phyloP scores from a whole-genome alignment of 129 eudicot species.

The Daucus carota region DH1_v3.0 NC_030389.2:31146501-31147000 shows the following conservation, averaged over 20 bases:
- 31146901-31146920: constrained; percentile 30
- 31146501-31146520: constrained; percentile 65
- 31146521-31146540: constrained; percentile 55
- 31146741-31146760: constrained; percentile 84
- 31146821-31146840: constrained; percentile 55
- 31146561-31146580: constrained; percentile 99
- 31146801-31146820: background rate
- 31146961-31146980: background rate
- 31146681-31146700: constrained; percentile 64
- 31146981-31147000: background rate
- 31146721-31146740: constrained; percentile 59
- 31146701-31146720: constrained; percentile 74
- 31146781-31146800: background rate
- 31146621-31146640: constrained; percentile 95
- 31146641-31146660: constrained; percentile 85
- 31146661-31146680: constrained; percentile 76
- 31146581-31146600: constrained; percentile 92
- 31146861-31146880: constrained; percentile 84
- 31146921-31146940: background rate
- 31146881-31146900: constrained; percentile 90
- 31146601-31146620: constrained; percentile 85
- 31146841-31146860: constrained; percentile 75
- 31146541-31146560: constrained; percentile 81
- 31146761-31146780: constrained; percentile 17
- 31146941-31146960: background rate